Evolutionary conservation across 306 rosid genomes (phyloP), one percentile per base, ranked within the genome.

Genomic region (Prinsepia uniflora): DNA sequence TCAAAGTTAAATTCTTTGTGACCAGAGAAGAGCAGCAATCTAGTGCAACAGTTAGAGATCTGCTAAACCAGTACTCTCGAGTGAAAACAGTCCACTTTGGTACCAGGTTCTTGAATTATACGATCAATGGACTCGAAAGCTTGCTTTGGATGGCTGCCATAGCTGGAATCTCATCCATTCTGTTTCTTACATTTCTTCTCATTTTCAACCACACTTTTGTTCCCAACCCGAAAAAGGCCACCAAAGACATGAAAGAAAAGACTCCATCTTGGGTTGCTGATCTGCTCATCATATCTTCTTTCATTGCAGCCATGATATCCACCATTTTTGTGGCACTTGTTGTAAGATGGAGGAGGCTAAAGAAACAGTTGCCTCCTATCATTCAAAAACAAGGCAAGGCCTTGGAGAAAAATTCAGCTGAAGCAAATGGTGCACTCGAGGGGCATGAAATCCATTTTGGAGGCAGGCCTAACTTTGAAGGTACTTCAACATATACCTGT

Each of bases 371-470:
- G 63, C 78, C 76, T n/a, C 68, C 65, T 10, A 44, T 71, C 40
- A 56, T 79, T 0, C 78, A 20, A 20, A 76, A 72, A 54, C 84
- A 83, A 74, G 80, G 70, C 17, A 68, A 74, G 60, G 82, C 81
- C 20, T 30, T 58, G 70, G 84, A 79, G 69, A 67, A 66, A 76
- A 74, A 78, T 62, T 82, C 90, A 71, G 48, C 68, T 18, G 88
- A 83, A 80, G 75, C 81, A 74, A 72, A 81, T 45, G 79, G 72
- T 72, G 64, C 71, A 47, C 78, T 84, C 54, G 96, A 86, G 62
- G 92, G 84, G 74, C 97, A 91, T 71, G 88, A 91, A 77, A 81
- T 89, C 60, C 87, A 91, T 73, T 89, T 83, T 76, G 88, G 96
- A 62, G 79, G 77, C 84, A 82, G 96, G 84, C 99, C 97, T 9